A percentile compares a stretch with the other conserved stretches of the same genome.
These are phyloP conservation scores for Blastomyces emzantsi DNA, from an alignment of 2,329 filamentous ascomycete genomes.

Conservation along the genomic window DNA sequence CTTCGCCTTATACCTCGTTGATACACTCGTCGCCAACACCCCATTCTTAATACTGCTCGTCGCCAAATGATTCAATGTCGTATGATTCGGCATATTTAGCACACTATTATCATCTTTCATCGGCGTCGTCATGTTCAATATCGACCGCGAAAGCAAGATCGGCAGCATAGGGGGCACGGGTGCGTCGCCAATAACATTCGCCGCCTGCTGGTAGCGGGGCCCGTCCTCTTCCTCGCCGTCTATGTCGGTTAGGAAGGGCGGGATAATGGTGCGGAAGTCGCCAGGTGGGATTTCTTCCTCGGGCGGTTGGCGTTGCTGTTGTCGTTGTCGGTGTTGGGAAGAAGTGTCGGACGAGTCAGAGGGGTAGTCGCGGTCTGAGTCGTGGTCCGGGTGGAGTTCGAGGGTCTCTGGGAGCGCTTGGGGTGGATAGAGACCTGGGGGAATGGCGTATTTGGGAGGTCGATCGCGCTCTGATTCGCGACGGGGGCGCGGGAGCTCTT, in stretches of 20 bases:
- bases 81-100: slow-evolving; percentile 93
- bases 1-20: slow-evolving; percentile 95
- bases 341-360: not conserved
- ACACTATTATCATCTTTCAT: slow-evolving; percentile 99
- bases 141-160: slow-evolving; percentile 86
- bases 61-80: slow-evolving; percentile 88
- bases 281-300: slow-evolving; percentile 49
- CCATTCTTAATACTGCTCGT: slow-evolving; percentile 98
- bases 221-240: slow-evolving; percentile 63
- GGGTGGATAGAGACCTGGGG: slow-evolving; percentile 36
- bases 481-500: slow-evolving; percentile 23
- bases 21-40: slow-evolving; percentile 88
- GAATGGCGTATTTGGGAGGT: slow-evolving; percentile 27
- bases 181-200: slow-evolving; percentile 66
- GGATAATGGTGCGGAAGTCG: slow-evolving; percentile 64
- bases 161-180: slow-evolving; percentile 77
- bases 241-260: slow-evolving; percentile 67
- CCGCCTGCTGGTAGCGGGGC: slow-evolving; percentile 62
- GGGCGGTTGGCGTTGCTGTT: slow-evolving; percentile 39
- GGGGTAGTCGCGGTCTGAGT: slow-evolving; percentile 26
- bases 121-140: slow-evolving; percentile 79
- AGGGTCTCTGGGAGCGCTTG: slow-evolving; percentile 35
- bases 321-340: slow-evolving; percentile 15
- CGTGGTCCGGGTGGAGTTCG: slow-evolving; percentile 16
- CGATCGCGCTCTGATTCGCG: slow-evolving; percentile 25